A percentile compares a stretch with the other conserved stretches of the same genome.
Conservation (phyloP, 2,329 filamentous ascomycete species). For the Penicillium sp. region DNA sequence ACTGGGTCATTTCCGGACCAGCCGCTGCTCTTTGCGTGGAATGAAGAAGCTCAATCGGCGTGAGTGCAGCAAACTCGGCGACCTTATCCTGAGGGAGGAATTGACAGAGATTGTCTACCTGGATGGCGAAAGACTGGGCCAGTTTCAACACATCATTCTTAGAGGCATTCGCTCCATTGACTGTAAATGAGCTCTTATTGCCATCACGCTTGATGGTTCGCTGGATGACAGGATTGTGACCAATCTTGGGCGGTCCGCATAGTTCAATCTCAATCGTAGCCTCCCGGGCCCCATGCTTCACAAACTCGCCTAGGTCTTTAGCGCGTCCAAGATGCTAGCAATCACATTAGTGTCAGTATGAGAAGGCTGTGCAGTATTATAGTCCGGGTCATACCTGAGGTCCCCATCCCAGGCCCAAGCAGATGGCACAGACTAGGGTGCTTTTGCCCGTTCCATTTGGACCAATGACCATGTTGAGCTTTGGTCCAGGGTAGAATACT, state of each 20-base stretch:
- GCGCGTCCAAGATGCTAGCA: conserved; percentile 74
- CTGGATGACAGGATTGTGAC: conserved; percentile 68
- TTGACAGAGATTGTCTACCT: conserved; percentile 96
- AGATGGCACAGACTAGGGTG: conserved; percentile 94
- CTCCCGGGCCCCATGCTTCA: conserved; percentile 78
- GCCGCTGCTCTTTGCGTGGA: conserved; percentile 89
- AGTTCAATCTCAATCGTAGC: conserved; percentile 91
- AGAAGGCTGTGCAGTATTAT: background rate
- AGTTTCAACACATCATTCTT: conserved; percentile 66
- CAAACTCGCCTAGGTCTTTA: conserved; percentile 80
- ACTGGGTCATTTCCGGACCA: conserved; percentile 71
- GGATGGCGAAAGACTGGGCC: conserved; percentile 73
- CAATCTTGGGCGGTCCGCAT: conserved; percentile 55
- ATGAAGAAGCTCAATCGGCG: conserved; percentile 73
- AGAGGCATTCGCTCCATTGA: conserved; percentile 63
- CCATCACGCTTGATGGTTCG: conserved; percentile 78
- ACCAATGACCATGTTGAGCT: conserved; percentile 96
- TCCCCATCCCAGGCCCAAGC: conserved; percentile 81
- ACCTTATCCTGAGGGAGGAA: conserved; percentile 96
- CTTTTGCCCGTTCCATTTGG: conserved; percentile 99
- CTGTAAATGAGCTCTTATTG: conserved; percentile 73
- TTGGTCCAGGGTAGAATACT: conserved; percentile 87
- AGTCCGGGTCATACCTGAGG: conserved; percentile 50
- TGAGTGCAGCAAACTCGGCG: conserved; percentile 84
- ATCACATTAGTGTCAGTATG: background rate